Evolutionary conservation across 129 eudicot genomes (phyloP).

Genomic region (Flaveria sonorensis): DNA sequence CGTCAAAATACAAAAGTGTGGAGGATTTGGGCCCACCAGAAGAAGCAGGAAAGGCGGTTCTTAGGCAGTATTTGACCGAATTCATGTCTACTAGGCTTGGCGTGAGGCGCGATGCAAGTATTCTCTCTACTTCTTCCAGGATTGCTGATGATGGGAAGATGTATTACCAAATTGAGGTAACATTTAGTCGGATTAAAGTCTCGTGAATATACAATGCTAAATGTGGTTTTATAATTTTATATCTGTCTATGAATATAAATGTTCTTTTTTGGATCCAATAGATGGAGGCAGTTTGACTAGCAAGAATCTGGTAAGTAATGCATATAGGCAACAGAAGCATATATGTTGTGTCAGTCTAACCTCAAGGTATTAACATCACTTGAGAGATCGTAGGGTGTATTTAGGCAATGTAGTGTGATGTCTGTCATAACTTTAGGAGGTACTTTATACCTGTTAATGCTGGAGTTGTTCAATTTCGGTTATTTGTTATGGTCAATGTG

Average conservation of each 20-base stretch:
- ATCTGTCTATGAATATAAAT: no score
- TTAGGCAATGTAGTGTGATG: no score
- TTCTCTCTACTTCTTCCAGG: slow-evolving; percentile 76
- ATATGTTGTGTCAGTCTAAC: neutral
- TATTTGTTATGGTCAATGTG: no score
- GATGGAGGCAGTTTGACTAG: no score
- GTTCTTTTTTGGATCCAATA: no score
- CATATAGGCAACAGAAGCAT: neutral
- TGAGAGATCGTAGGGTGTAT: no score
- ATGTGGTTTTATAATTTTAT: no score
- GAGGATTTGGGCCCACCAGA: slow-evolving; percentile 92
- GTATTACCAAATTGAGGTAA: slow-evolving; percentile 87
- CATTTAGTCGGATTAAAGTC: neutral
- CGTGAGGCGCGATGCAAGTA: slow-evolving; percentile 74
- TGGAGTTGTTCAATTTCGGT: neutral
- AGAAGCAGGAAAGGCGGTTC: slow-evolving; percentile 76
- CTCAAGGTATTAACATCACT: no score
- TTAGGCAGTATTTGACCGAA: slow-evolving; percentile 84
- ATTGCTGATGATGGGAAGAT: slow-evolving; percentile 89
- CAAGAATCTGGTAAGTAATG: neutral
- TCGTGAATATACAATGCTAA: neutral
- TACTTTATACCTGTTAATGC: no score
- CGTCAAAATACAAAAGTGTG: slow-evolving; percentile 70
- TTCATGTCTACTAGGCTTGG: slow-evolving; percentile 99
- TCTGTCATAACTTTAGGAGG: no score